Conservation (phyloP, 331 rosid species). For the Malus hybrid region DNA sequence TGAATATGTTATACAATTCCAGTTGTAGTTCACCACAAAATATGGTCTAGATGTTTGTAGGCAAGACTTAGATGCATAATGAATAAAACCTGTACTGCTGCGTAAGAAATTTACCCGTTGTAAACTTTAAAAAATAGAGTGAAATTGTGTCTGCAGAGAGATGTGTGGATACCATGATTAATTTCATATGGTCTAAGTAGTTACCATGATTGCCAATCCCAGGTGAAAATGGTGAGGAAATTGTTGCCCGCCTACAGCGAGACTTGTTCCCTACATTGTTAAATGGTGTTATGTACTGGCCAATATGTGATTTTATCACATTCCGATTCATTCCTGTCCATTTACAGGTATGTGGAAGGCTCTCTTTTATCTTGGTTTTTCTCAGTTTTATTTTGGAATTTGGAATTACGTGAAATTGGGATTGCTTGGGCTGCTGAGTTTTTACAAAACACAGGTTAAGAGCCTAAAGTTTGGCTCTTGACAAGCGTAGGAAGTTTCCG, state of each 20-base stretch:
- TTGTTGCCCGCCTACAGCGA: constrained; percentile 62
- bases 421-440: not conserved
- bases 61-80: not conserved
- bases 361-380: not conserved
- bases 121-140: not conserved
- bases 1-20: not conserved
- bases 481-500: no score
- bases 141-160: not conserved
- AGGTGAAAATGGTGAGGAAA: constrained; percentile 72
- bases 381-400: not conserved
- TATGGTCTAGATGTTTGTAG: not conserved
- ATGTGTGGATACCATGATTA: not conserved
- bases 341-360: constrained; percentile 52
- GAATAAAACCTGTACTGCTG: not conserved
- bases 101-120: not conserved
- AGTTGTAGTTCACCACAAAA: not conserved
- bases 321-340: constrained; percentile 77
- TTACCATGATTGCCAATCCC: constrained; percentile 1
- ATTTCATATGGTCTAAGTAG: not conserved
- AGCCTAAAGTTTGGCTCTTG: no score
- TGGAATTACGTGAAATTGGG: not conserved
- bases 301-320: constrained; percentile 74
- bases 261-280: constrained; percentile 71
- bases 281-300: constrained; percentile 80
- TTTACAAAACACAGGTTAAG: not conserved